Conservation (phyloP, 495 filamentous ascomycete species). For the Tetracladium setigerum region DNA sequence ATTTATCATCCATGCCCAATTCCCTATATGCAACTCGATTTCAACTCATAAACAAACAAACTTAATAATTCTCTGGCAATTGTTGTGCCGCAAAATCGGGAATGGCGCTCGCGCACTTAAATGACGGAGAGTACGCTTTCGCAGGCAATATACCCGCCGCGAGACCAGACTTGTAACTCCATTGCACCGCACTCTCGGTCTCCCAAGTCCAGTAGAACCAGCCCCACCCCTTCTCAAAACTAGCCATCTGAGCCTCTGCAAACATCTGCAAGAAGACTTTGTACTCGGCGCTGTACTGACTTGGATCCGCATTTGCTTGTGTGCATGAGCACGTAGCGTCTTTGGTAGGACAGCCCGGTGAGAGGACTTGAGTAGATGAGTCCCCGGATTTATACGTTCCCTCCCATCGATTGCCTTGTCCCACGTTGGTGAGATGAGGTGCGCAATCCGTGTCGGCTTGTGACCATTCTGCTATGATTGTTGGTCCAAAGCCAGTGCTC, state of each 20-base stretch:
- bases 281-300: conserved; percentile 62
- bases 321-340: conserved; percentile 59
- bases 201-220: conserved; percentile 99
- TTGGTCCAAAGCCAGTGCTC: conserved; percentile 83
- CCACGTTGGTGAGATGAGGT: conserved; percentile 80
- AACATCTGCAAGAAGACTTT: conserved; percentile 83
- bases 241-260: conserved; percentile 90
- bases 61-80: conserved; percentile 63
- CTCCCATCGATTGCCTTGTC: conserved; percentile 82
- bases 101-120: conserved; percentile 61
- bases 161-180: conserved; percentile 87
- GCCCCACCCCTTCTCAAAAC: conserved; percentile 84
- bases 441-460: conserved; percentile 98
- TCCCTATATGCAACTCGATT: not conserved
- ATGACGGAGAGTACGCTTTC: conserved; percentile 68
- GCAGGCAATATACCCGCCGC: conserved; percentile 74
- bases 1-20: not conserved
- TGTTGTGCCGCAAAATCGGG: conserved; percentile 56
- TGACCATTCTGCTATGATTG: conserved; percentile 95
- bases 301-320: conserved; percentile 64
- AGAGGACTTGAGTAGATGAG: conserved; percentile 42
- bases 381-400: conserved; percentile 61
- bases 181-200: conserved; percentile 74
- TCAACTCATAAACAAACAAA: no score
- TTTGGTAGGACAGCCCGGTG: conserved; percentile 63